A percentile compares a stretch with the other conserved stretches of the same genome.
Conservation (phyloP, 108 stramenopile species). For the Nitzschia palea region DNA sequence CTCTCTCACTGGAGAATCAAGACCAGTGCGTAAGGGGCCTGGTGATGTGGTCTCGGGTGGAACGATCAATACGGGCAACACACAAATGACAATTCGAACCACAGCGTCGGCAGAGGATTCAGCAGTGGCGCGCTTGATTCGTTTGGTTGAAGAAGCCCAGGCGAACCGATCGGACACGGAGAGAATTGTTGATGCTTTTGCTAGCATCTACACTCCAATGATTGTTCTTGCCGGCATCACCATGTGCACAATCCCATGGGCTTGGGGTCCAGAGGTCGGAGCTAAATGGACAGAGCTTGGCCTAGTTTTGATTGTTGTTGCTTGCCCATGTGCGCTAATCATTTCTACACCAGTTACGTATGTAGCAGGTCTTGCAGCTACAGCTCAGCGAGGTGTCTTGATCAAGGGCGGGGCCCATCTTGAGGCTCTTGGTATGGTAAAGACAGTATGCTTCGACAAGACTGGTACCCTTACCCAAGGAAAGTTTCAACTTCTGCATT, state of each 20-base stretch:
- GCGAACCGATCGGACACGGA: conserved; percentile 76
- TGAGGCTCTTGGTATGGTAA: conserved; percentile 64
- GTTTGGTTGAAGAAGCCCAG: conserved; percentile 83
- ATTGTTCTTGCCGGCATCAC: conserved; percentile 54
- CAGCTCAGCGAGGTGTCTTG: conserved; percentile 81
- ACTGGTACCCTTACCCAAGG: conserved; percentile 84
- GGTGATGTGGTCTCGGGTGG: conserved; percentile 67
- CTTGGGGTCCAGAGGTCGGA: conserved; percentile 58
- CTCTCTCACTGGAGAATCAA: conserved; percentile 78
- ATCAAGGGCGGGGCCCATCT: conserved; percentile 78
- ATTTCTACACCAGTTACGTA: conserved; percentile 85
- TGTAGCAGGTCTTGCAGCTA: conserved; percentile 81
- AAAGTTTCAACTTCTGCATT: conserved; percentile 59
- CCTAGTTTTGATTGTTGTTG: conserved; percentile 76
- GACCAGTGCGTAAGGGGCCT: conserved; percentile 63
- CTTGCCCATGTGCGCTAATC: conserved; percentile 86
- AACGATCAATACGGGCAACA: conserved; percentile 72
- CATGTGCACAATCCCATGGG: conserved; percentile 83
- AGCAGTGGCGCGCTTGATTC: conserved; percentile 72
- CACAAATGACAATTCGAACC: conserved; percentile 63
- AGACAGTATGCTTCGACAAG: conserved; percentile 73
- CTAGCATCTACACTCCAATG: conserved; percentile 72
- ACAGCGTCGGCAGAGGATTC: conserved; percentile 72
- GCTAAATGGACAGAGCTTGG: conserved; percentile 60
- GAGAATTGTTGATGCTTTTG: conserved; percentile 79